A percentile compares a stretch with the other conserved stretches of the same genome.
Conservation (phyloP, 176 grass and related monocot species). For the Microstegium vimineum region DNA sequence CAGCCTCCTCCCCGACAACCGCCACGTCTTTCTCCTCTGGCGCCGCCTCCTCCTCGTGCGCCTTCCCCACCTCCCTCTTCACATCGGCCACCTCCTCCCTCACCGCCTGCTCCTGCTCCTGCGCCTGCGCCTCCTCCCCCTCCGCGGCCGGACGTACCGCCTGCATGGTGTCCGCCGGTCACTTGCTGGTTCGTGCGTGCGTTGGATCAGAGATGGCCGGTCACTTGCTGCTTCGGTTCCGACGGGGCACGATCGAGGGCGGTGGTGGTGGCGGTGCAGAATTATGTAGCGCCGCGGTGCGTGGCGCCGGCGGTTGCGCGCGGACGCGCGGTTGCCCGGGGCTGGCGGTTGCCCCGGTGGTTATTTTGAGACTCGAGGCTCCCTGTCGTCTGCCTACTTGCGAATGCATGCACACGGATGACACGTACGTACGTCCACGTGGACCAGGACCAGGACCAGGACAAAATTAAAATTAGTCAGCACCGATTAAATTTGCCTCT, state of each 20-base stretch:
- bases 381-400: neutral
- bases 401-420: neutral
- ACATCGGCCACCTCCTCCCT: conserved; percentile 30
- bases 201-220: neutral
- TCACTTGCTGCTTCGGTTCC: no score
- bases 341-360: conserved; percentile 23
- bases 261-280: neutral
- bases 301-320: conserved; percentile 1
- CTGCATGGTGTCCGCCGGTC: conserved; percentile 30
- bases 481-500: no score
- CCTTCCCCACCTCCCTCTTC: conserved; percentile 22
- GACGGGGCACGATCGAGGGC: neutral
- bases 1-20: conserved; percentile 8
- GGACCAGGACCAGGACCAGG: neutral
- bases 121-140: conserved; percentile 2
- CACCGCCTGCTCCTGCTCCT: conserved; percentile 6
- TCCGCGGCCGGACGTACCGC: conserved; percentile 15
- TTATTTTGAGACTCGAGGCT: conserved; percentile 27
- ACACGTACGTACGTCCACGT: neutral
- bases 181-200: no score
- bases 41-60: conserved; percentile 9
- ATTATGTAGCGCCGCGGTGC: conserved; percentile 28
- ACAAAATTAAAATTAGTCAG: neutral
- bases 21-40: conserved; percentile 29
- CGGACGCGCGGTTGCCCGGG: conserved; percentile 7